Evolutionary conservation across 2,329 filamentous ascomycete genomes (phyloP), one percentile per base, ranked within the genome.

Genomic region (Pestalotiopsis sp.): DNA sequence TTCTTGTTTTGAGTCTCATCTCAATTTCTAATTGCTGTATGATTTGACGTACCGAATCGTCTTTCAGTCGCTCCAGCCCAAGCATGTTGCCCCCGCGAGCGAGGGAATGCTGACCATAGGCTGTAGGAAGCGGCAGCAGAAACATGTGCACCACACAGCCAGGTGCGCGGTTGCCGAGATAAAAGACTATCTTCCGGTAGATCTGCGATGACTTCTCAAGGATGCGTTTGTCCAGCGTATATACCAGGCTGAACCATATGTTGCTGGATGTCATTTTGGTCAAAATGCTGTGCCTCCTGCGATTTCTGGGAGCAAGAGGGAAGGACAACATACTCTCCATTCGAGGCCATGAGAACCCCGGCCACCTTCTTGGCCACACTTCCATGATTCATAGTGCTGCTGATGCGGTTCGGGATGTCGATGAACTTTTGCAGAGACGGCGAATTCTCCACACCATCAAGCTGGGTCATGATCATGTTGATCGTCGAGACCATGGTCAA

Each of bases 71-170:
- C 71, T 78, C 76, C 5, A 83, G 72, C 6, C 78, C 78, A 35
- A 83, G 73, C 65, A 83, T 77, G 68, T 81, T 81, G 52, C 79
- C 80, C 65, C 81, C 79, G 60, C 75, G 77, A 38, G 74, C 74
- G 2, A 67, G 67, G 35, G 78, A 79, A n/a, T 79, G 72, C 61
- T 75, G 70, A 60, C 73, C 75, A 69, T 78, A 78, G 4, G 78
- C 71, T 17, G 77, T 76, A 13, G 81, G 78, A 22, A 83, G 74
- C 39, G 80, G 75, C 70, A 81, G 79, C 61, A 80, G 77, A 7
- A 77, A 72, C 10, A 70, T 72, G 10, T 79, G 74, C 6, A 76
- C 76, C 14, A 73, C 65, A 70, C 74, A 74, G 44, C 71, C 72
- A 0, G 73, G 73, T 1, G 73, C 71, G 39, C 70, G 68, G 9